A percentile compares a stretch with the other conserved stretches of the same genome.
Evolutionary conservation across 495 filamentous ascomycete genomes (phyloP).

Genomic region (Podospora appendiculata): DNA sequence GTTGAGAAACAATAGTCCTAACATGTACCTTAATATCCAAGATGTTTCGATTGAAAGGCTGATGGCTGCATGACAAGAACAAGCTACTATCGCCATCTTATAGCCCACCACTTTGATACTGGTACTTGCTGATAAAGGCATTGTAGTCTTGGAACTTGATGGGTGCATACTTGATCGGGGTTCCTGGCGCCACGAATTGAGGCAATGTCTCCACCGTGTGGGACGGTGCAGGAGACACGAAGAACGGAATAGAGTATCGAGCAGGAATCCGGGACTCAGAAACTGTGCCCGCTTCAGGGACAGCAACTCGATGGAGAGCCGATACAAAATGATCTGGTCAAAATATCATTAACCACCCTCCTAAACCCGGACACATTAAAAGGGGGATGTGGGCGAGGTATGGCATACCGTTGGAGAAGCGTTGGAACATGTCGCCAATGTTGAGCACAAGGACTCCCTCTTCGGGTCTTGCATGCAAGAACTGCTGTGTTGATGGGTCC

Average conservation of each 20-base stretch:
- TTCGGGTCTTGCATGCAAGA: slow-evolving; percentile 40
- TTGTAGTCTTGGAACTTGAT: slow-evolving; percentile 25
- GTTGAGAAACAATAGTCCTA: too few relatives aligned
- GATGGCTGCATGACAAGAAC: too few relatives aligned
- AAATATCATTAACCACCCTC: too few relatives aligned
- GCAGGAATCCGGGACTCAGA: slow-evolving; percentile 39
- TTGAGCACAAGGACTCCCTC: slow-evolving; percentile 49
- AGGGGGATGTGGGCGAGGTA: slow-evolving; percentile 3
- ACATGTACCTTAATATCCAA: too few relatives aligned
- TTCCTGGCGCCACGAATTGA: slow-evolving; percentile 32
- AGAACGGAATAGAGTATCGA: slow-evolving; percentile 57
- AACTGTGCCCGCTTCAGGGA: slow-evolving; percentile 32
- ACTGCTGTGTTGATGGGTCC: slow-evolving; percentile 39
- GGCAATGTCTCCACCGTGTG: slow-evolving; percentile 46
- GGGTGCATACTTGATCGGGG: slow-evolving; percentile 42
- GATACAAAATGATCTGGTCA: slow-evolving; percentile 42
- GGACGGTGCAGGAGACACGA: slow-evolving; percentile 44
- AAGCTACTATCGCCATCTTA: too few relatives aligned
- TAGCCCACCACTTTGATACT: too few relatives aligned
- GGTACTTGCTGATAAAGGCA: slow-evolving; percentile 13
- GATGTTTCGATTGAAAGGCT: too few relatives aligned
- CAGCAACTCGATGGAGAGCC: slow-evolving; percentile 44
- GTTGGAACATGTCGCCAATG: slow-evolving; percentile 49
- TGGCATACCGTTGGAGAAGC: slow-evolving; percentile 50
- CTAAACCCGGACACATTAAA: too few relatives aligned